Conservation (phyloP, 106 monocot genomes). For the Dendrobium huoshanense region DNA sequence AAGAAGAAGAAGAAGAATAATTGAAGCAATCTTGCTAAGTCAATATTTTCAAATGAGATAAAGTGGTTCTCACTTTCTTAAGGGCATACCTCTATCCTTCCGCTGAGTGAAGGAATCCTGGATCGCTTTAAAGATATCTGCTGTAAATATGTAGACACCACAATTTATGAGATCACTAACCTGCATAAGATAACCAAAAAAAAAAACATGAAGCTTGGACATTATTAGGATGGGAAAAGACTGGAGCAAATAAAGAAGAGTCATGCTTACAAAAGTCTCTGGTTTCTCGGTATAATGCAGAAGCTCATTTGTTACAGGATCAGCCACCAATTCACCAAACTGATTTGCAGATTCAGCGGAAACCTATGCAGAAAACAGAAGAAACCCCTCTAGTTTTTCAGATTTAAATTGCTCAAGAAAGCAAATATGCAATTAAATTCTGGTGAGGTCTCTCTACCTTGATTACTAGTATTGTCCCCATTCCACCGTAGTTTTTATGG, state of each 20-base stretch:
- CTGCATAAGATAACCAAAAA: constrained; percentile 32
- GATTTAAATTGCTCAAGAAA: neutral
- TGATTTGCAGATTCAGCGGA: constrained; percentile 68
- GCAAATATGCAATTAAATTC: neutral
- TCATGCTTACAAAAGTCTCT: constrained; percentile 78
- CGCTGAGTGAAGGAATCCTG: constrained; percentile 59
- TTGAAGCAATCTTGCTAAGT: neutral
- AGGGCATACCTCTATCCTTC: constrained; percentile 60
- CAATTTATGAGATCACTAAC: constrained; percentile 95
- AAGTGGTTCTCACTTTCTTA: neutral
- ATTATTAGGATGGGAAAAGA: neutral
- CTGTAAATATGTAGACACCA: constrained; percentile 97
- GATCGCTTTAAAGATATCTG: constrained; percentile 83
- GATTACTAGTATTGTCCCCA: constrained; percentile 29
- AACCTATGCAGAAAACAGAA: constrained; percentile 21
- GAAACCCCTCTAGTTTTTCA: neutral
- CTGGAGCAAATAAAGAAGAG: neutral
- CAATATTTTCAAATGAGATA: neutral
- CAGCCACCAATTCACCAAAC: constrained; percentile 92
- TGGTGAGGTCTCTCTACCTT: constrained; percentile 11
- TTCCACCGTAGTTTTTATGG: constrained; percentile 26
- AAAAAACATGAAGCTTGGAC: constrained; percentile 1
- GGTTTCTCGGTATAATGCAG: constrained; percentile 92
- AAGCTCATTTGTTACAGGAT: constrained; percentile 66
- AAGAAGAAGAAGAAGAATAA: neutral